Conservation (phyloP, 2,329 filamentous ascomycete genomes). For the Bimuria novae-zelandiae region DNA sequence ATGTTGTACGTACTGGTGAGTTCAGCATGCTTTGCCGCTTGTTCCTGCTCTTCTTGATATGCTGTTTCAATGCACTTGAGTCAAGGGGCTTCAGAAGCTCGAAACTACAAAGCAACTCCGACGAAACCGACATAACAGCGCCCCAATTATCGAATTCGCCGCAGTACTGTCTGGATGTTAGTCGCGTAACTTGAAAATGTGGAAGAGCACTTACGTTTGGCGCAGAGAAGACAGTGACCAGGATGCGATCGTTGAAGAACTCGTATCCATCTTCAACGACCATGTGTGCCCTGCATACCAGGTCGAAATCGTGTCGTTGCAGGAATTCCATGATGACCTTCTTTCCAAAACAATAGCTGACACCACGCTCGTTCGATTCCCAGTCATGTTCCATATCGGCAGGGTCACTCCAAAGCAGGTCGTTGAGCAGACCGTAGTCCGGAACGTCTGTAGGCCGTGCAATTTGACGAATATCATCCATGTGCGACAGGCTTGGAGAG, state of each 20-base stretch:
- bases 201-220: slow-evolving; percentile 78
- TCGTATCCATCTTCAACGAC: slow-evolving; percentile 99
- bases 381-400: slow-evolving; percentile 98
- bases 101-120: slow-evolving; percentile 92
- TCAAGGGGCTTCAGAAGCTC: slow-evolving; percentile 95
- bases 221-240: slow-evolving; percentile 97
- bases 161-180: slow-evolving; percentile 71
- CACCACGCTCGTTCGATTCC: slow-evolving; percentile 95
- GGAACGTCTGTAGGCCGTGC: slow-evolving; percentile 95
- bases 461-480: slow-evolving; percentile 98
- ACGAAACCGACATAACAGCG: slow-evolving; percentile 96
- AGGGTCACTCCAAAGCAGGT: slow-evolving; percentile 95
- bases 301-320: slow-evolving; percentile 91
- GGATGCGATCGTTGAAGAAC: slow-evolving; percentile 92
- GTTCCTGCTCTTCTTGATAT: slow-evolving; percentile 97
- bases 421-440: slow-evolving; percentile 93
- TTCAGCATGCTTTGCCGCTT: slow-evolving; percentile 95
- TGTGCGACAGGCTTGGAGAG: slow-evolving; percentile 88
- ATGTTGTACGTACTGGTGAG: slow-evolving; percentile 77
- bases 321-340: slow-evolving; percentile 97
- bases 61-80: slow-evolving; percentile 93
- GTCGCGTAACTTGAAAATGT: not conserved
- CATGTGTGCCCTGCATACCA: slow-evolving; percentile 98
- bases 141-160: slow-evolving; percentile 99
- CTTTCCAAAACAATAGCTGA: slow-evolving; percentile 98